These are phyloP conservation scores for Chaetomium sp. DNA, from an alignment of 2,329 filamentous ascomycete species.

Conservation along the genomic window DNA sequence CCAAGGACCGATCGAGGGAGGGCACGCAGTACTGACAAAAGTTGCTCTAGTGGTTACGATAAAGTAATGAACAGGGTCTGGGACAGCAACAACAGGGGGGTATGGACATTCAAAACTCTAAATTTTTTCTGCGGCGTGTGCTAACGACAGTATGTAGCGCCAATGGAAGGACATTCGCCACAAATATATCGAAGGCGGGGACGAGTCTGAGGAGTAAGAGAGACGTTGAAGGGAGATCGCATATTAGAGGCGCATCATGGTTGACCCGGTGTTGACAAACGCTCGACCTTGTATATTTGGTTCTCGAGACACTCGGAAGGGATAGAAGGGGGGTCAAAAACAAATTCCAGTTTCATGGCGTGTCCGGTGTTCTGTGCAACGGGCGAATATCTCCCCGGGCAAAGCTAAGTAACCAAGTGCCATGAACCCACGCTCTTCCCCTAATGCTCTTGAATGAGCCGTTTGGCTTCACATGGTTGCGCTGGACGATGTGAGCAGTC, in stretches of 20 bases:
- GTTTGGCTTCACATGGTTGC: too few relatives aligned
- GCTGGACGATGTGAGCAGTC: too few relatives aligned
- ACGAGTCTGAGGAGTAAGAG: constrained; percentile 50
- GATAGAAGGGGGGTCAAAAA: constrained; percentile 15
- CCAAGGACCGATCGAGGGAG: constrained; percentile 2
- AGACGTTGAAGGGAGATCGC: constrained; percentile 16
- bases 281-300: constrained; percentile 20
- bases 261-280: constrained; percentile 5
- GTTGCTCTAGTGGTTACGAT: constrained; percentile 66
- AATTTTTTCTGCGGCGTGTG: constrained; percentile 3
- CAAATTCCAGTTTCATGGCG: background rate
- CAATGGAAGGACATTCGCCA: constrained; percentile 99
- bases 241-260: background rate
- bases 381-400: too few relatives aligned
- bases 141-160: constrained; percentile 53
- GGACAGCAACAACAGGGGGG: constrained; percentile 86
- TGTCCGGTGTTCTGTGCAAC: background rate
- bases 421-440: too few relatives aligned
- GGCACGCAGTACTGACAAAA: constrained; percentile 14
- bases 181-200: constrained; percentile 68
- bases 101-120: constrained; percentile 38
- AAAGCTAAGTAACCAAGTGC: too few relatives aligned
- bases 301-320: constrained; percentile 15
- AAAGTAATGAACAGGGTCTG: constrained; percentile 75
- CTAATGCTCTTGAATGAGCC: too few relatives aligned